Evolutionary conservation across 106 monocot species (phyloP).

Genomic region (Acanthochlamys bracteata): DNA sequence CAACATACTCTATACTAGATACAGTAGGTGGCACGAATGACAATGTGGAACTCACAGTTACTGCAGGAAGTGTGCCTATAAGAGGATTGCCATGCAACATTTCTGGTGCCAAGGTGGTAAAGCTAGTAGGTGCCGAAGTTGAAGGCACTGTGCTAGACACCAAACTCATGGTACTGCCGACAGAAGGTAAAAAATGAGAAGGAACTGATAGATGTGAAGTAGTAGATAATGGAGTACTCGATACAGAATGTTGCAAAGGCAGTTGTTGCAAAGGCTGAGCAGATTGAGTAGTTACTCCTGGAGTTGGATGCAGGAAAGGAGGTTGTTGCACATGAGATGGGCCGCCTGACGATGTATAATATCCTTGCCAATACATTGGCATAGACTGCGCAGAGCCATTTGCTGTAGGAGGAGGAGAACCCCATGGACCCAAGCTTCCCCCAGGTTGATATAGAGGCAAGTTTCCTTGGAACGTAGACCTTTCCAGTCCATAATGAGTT

Average conservation of each 20-base stretch:
- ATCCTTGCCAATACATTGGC: slow-evolving; percentile 82
- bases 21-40: slow-evolving; percentile 20
- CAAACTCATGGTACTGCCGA: slow-evolving; percentile 15
- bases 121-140: slow-evolving; percentile 13
- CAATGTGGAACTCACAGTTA: slow-evolving; percentile 8
- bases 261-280: slow-evolving; percentile 25
- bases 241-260: slow-evolving; percentile 42
- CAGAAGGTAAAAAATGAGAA: slow-evolving; percentile 22
- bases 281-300: slow-evolving; percentile 45
- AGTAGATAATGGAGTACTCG: slow-evolving; percentile 31
- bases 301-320: slow-evolving; percentile 38
- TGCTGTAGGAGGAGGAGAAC: slow-evolving; percentile 30
- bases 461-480: slow-evolving; percentile 45
- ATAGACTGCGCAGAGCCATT: slow-evolving; percentile 52
- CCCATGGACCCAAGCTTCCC: slow-evolving; percentile 55
- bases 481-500: slow-evolving; percentile 42
- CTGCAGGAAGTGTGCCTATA: slow-evolving; percentile 16
- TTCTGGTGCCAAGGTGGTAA: slow-evolving; percentile 19
- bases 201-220: slow-evolving; percentile 27
- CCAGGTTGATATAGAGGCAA: slow-evolving; percentile 78
- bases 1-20: slow-evolving; percentile 18
- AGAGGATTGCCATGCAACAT: slow-evolving; percentile 15
- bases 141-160: slow-evolving; percentile 22
- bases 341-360: slow-evolving; percentile 48
- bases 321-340: slow-evolving; percentile 56